These are phyloP conservation scores for Colletotrichum sp. DNA, from an alignment of 2,329 filamentous ascomycete genomes.

Conservation along the genomic window DNA sequence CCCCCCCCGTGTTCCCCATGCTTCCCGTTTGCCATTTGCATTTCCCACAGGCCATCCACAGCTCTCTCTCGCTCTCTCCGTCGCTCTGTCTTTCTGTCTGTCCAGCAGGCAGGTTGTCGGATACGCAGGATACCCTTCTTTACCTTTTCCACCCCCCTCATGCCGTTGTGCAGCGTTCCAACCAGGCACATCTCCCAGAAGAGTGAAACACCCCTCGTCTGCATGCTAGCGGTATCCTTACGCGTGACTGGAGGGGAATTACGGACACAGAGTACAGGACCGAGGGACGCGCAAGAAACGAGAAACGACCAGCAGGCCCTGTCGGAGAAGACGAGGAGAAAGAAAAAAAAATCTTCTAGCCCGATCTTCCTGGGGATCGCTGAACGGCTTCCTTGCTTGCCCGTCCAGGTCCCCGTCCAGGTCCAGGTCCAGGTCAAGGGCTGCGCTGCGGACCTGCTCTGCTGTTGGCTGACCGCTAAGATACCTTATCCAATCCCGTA, in stretches of 20 bases:
- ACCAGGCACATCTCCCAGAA: not conserved
- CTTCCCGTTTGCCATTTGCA: not conserved
- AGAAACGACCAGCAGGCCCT: not conserved
- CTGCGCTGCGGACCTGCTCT: too few species aligned
- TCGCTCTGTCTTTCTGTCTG: not conserved
- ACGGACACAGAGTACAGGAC: not conserved
- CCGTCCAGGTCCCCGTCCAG: too few species aligned
- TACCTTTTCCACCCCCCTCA: not conserved
- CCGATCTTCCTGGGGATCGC: not conserved
- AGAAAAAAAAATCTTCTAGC: not conserved
- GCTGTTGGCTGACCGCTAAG: too few species aligned
- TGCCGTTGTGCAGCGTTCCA: not conserved
- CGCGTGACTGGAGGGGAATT: not conserved
- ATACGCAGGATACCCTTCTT: not conserved
- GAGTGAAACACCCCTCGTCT: conserved; percentile 2
- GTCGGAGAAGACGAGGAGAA: not conserved
- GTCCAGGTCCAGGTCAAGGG: too few species aligned
- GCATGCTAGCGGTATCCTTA: not conserved
- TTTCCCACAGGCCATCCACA: not conserved
- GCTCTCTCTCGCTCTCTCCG: not conserved
- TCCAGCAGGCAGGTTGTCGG: not conserved
- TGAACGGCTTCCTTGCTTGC: not conserved
- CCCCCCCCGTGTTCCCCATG: not conserved
- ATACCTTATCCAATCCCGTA: too few species aligned
- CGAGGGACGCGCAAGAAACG: not conserved